Percentiles rank a stretch among this genome's conserved stretches.
Conservation (phyloP, 768 basidiomycete species). For the Piloderma croceum region DNA sequence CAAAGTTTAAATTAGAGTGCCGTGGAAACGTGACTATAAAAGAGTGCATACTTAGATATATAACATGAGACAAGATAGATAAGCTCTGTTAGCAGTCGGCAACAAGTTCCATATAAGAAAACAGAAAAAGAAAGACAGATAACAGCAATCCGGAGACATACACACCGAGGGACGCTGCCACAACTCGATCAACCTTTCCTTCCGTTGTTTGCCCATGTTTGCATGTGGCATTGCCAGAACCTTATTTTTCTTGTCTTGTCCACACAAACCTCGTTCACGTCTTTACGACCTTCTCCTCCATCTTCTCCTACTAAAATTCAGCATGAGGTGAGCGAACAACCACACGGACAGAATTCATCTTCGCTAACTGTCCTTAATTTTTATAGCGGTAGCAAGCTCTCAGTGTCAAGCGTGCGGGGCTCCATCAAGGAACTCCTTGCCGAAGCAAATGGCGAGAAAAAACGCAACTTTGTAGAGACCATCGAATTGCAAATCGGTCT, state of each 20-base stretch:
- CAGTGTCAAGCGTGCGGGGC: conserved; percentile 99
- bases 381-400: conserved; percentile 66
- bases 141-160: too few relatives aligned
- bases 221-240: background rate
- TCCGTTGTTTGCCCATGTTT: too few relatives aligned
- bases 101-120: too few relatives aligned
- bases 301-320: background rate
- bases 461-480: conserved; percentile 92
- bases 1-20: too few relatives aligned
- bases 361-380: background rate
- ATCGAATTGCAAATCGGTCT: conserved; percentile 95
- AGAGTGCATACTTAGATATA: too few relatives aligned
- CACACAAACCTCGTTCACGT: background rate
- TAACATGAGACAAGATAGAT: too few relatives aligned
- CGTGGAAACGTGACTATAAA: too few relatives aligned
- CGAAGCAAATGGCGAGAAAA: conserved; percentile 81
- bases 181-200: too few relatives aligned
- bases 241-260: background rate
- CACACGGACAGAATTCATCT: background rate
- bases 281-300: background rate
- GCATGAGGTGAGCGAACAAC: background rate
- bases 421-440: conserved; percentile 88
- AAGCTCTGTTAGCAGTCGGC: too few relatives aligned
- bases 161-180: too few relatives aligned
- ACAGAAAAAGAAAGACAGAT: too few relatives aligned